phyloP scores from a whole-genome alignment of 2,329 filamentous ascomycete species.

The Penicillium sp. region DNA sequence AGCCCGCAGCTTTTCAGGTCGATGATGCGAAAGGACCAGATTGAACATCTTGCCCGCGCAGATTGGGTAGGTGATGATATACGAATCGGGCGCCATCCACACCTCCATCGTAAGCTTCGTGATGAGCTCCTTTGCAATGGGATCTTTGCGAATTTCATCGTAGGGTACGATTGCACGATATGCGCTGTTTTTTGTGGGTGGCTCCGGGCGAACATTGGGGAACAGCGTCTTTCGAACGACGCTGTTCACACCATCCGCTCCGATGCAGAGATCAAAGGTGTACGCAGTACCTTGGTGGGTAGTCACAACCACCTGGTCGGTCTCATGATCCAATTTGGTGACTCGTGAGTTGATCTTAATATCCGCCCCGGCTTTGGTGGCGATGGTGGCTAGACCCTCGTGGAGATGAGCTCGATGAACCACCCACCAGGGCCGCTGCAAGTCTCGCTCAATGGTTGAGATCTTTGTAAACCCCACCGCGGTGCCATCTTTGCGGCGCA shows the following conservation, averaged over 20 bases:
- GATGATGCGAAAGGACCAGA: conserved; percentile 47
- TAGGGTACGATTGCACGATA: conserved; percentile 49
- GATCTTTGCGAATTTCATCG: conserved; percentile 43
- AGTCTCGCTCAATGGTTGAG: conserved; percentile 29
- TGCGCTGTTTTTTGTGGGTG: conserved; percentile 44
- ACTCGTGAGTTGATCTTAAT: conserved; percentile 42
- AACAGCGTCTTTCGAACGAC: conserved; percentile 41
- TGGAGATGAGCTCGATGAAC: conserved; percentile 52
- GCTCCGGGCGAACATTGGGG: conserved; percentile 41
- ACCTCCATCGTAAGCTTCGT: conserved; percentile 46
- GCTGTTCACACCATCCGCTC: conserved; percentile 45
- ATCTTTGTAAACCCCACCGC: conserved; percentile 39
- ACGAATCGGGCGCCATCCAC: conserved; percentile 38
- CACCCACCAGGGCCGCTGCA: conserved; percentile 45
- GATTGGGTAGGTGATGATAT: conserved; percentile 50
- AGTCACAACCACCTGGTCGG: conserved; percentile 26
- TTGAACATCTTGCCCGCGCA: conserved; percentile 47
- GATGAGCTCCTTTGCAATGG: conserved; percentile 39
- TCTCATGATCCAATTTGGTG: conserved; percentile 28
- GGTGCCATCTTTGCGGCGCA: conserved; percentile 41
- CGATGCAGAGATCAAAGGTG: conserved; percentile 39
- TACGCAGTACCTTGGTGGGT: conserved; percentile 30
- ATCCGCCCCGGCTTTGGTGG: conserved; percentile 37
- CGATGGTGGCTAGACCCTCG: conserved; percentile 42
- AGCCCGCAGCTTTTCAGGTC: conserved; percentile 35